phyloP scores from a whole-genome alignment of 192 early-diverging fungal genomes.

The Coemansia sp. region DNA sequence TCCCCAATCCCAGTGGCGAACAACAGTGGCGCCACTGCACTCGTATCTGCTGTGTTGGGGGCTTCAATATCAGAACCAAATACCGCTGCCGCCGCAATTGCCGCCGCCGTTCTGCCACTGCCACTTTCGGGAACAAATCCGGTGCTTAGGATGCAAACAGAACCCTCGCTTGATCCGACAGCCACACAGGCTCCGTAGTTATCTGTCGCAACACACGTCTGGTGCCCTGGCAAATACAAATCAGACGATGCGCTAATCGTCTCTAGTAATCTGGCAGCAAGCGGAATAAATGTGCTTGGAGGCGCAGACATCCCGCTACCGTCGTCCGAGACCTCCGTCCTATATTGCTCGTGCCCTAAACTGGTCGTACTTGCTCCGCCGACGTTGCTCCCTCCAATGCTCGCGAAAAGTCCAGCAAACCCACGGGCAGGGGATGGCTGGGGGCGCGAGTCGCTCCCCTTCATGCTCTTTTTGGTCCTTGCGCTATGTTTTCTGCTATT shows the following conservation, averaged over 20 bases:
- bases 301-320: constrained; percentile 10
- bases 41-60: neutral
- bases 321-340: neutral
- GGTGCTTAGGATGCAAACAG: constrained; percentile 16
- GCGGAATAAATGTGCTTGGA: constrained; percentile 35
- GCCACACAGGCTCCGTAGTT: constrained; percentile 16
- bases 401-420: constrained; percentile 27
- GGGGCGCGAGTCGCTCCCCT: neutral
- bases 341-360: neutral
- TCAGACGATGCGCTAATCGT: constrained; percentile 20
- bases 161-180: constrained; percentile 29
- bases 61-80: constrained; percentile 3
- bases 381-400: constrained; percentile 12
- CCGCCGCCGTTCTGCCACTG: neutral
- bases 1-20: constrained; percentile 44
- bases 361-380: neutral
- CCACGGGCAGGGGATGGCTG: constrained; percentile 14
- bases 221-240: constrained; percentile 31
- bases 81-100: constrained; percentile 10
- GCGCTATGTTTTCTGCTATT: neutral
- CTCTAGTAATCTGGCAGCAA: constrained; percentile 41
- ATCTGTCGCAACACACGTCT: constrained; percentile 27
- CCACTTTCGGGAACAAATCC: neutral
- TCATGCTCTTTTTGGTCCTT: neutral
- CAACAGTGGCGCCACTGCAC: constrained; percentile 12